Percentiles rank a stretch among this genome's conserved stretches.
Evolutionary conservation across 306 rosid species (phyloP).

Genomic region (barrel medic (Medicago truncatula)): MtrunA17r5.0-ANR NC_053048.1:52455501-52456000

Average conservation of each 20-base stretch:
- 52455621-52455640: background rate
- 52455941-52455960: background rate
- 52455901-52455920: background rate
- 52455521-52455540: background rate
- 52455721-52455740: background rate
- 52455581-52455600: conserved; percentile 43
- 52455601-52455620: conserved; percentile 41
- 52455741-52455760: background rate
- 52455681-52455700: conserved; percentile 12
- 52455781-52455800: background rate
- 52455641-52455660: conserved; percentile 38
- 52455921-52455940: background rate
- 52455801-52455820: background rate
- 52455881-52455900: conserved; percentile 3
- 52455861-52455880: conserved; percentile 9
- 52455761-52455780: background rate
- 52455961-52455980: too few relatives aligned
- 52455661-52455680: conserved; percentile 44
- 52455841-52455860: conserved; percentile 33
- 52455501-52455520: conserved; percentile 44
- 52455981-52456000: too few relatives aligned
- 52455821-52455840: background rate
- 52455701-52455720: conserved; percentile 39
- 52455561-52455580: conserved; percentile 49
- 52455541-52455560: conserved; percentile 32